Evolutionary conservation across 805 yeast genomes (phyloP).

Genomic region (Tetrapisispora phaffii): DNA sequence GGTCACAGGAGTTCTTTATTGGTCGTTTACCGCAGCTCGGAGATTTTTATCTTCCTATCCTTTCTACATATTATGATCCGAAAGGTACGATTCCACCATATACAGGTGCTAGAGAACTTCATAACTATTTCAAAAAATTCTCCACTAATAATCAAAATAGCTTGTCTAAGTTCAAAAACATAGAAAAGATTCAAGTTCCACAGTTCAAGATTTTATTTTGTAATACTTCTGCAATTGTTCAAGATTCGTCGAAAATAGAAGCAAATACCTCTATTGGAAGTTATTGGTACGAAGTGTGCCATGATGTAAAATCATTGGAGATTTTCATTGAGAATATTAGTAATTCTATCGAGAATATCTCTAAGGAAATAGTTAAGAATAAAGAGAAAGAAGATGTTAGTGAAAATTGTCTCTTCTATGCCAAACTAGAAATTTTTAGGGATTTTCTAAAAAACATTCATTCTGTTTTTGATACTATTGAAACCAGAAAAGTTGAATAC

Average conservation of each 20-base stretch:
- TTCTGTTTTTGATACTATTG: slow-evolving; percentile 49
- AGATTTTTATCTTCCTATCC: slow-evolving; percentile 26
- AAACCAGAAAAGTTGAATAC: slow-evolving; percentile 54
- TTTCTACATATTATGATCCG: slow-evolving; percentile 7
- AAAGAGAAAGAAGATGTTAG: neutral
- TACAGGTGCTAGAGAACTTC: slow-evolving; percentile 10
- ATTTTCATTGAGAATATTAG: slow-evolving; percentile 9
- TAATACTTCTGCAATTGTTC: slow-evolving; percentile 16
- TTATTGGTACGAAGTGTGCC: slow-evolving; percentile 23
- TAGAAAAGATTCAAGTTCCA: slow-evolving; percentile 7
- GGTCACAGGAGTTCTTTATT: slow-evolving; percentile 26
- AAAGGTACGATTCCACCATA: neutral
- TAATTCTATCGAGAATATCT: slow-evolving; percentile 2
- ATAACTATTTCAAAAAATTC: slow-evolving; percentile 9
- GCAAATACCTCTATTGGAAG: neutral
- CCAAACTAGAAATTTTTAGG: slow-evolving; percentile 10
- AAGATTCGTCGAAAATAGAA: slow-evolving; percentile 6
- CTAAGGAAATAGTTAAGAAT: neutral
- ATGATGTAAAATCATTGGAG: slow-evolving; percentile 12
- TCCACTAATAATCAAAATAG: slow-evolving; percentile 9
- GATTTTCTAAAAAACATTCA: slow-evolving; percentile 13
- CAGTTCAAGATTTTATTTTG: slow-evolving; percentile 19
- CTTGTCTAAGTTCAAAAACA: slow-evolving; percentile 12
- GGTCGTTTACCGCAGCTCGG: slow-evolving; percentile 26
- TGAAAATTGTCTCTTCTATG: slow-evolving; percentile 1